Base-by-base conservation (phyloP, 192 early-diverging fungal species). In the Backusella parvicylindrica region DNA sequence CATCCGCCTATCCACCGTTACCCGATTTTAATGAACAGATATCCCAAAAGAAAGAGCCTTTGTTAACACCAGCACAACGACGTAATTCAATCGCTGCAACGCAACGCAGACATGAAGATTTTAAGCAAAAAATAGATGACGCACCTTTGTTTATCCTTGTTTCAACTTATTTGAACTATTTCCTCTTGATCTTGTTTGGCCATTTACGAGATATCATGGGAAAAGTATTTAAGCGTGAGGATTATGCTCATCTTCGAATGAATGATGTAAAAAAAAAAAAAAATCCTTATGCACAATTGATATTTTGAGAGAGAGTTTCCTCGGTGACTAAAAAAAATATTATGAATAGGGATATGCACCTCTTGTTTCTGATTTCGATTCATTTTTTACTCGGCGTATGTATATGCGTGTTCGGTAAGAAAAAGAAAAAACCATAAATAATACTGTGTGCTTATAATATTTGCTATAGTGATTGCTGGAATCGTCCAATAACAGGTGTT, bases 351-450 rank as follows among this genome's bases (percentile, higher is more conserved):
- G 95, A 3, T 94, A 89, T 74, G 95, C 95, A 49, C 92, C 95
- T 33, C 81, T 97, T 71, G 94, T 92, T 69, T 93, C 92, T 16
- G 95, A 95, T 74, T 97, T 97, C 84, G 94, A 97, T 82, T 95
- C 92, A 71, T 92, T 97, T 83, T 96, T 94, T 84, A 89, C 89
- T 71, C 91, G 95, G 18, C 90, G 93, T 16, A 84, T 97, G 64
- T 97, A 96, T 77, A 73, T 84, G 6, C 89, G 95, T 43, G 95
- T 96, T 80, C 74, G 81, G 81, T 83, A 83, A 35, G 40, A 3
- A 11, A 30, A 6, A 33, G 2, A 23, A 23, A 23, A 32, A 47
- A 41, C 7, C 36, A 35, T 16, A 68, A 23, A 21, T 8, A 15
- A 43, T 15, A 15, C 6, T 0, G 15, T 11, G 60, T 2, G 15